Conservation (phyloP, 129 eudicot genomes). For the Tagetes erecta region DNA sequence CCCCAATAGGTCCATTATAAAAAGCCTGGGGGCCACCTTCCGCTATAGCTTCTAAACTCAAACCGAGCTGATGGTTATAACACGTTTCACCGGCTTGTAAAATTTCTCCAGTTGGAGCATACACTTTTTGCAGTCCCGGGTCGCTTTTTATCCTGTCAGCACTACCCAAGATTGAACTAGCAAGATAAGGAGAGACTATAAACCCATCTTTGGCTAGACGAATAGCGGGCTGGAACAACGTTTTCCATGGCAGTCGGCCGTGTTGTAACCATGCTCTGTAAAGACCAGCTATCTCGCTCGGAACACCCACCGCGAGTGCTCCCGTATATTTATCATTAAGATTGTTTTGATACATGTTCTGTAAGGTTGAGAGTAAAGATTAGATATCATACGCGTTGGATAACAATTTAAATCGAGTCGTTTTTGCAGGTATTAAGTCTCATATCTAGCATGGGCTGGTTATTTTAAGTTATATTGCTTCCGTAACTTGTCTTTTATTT, state of each 20-base stretch:
- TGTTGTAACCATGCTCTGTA: slow-evolving; percentile 69
- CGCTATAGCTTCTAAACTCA: slow-evolving; percentile 72
- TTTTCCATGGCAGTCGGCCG: slow-evolving; percentile 78
- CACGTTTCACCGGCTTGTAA: slow-evolving; percentile 71
- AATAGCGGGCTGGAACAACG: slow-evolving; percentile 70
- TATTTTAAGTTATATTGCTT: too few relatives aligned
- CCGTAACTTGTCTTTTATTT: too few relatives aligned
- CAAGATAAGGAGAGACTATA: slow-evolving; percentile 65
- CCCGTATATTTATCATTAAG: slow-evolving; percentile 47
- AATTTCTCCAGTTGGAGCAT: slow-evolving; percentile 65
- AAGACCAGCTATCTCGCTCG: slow-evolving; percentile 93
- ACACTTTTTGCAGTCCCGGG: slow-evolving; percentile 66
- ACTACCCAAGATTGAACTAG: slow-evolving; percentile 23
- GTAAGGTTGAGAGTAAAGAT: neutral
- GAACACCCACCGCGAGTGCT: slow-evolving; percentile 75
- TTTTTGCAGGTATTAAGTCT: neutral
- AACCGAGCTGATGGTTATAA: slow-evolving; percentile 63
- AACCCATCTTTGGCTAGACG: slow-evolving; percentile 73
- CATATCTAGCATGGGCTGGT: too few relatives aligned
- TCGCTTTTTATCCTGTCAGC: slow-evolving; percentile 42
- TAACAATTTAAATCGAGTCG: neutral
- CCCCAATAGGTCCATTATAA: slow-evolving; percentile 73
- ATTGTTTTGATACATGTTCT: slow-evolving; percentile 79
- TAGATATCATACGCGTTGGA: too few relatives aligned
- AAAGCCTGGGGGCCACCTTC: slow-evolving; percentile 81